Base-by-base conservation (phyloP, 2,329 filamentous ascomycete genomes). In the Fusarium heterosporum region DNA sequence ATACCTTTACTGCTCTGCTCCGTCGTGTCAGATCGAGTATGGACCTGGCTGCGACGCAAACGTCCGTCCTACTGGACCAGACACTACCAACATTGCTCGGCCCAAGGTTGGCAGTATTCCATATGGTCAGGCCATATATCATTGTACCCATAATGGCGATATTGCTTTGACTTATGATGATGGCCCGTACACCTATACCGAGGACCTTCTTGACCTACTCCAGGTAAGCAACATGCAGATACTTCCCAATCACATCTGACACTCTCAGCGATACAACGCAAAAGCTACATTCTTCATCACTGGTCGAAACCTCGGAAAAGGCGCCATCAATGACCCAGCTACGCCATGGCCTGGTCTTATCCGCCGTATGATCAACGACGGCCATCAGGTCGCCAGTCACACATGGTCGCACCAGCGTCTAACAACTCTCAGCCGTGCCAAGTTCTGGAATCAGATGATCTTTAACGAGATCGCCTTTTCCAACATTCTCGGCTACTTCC, bases 1-100 rank as follows among this genome's bases (percentile, higher is more conserved):
- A 6, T 73, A 73, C 12, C 81, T 85, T 3, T 87, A 88, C 75
- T 90, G 88, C 76, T 81, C 82, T 29, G 83, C 87, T 19, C 88
- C 88, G 3, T 83, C 87, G 52, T 90, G 88, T 72, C 82, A 87
- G 72, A 85, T 89, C 70, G 77, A 83, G 66, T 89, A 86, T 66
- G 86, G 86, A n/a, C 81, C 87, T 19, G 83, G 77, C 6, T 90
- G 88, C 66, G 87, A 89, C 66, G 87, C 84, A 52, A 89, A 89
- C 67, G 79, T 69, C 82, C 86, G 49, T 61, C 83, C 64, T 4
- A 58, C 62, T 0, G 88, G 88, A 2, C 78, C 80, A 10, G 84
- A 87, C 59, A 90, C 88, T 1, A 81, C 81, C 4, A 78, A 76
- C 2, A 75, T 89, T 43, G 73, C 81, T 19, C 83, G 89, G 10